Base-by-base conservation (phyloP, 495 filamentous ascomycete species). In the Durotheca rogersii region DNA sequence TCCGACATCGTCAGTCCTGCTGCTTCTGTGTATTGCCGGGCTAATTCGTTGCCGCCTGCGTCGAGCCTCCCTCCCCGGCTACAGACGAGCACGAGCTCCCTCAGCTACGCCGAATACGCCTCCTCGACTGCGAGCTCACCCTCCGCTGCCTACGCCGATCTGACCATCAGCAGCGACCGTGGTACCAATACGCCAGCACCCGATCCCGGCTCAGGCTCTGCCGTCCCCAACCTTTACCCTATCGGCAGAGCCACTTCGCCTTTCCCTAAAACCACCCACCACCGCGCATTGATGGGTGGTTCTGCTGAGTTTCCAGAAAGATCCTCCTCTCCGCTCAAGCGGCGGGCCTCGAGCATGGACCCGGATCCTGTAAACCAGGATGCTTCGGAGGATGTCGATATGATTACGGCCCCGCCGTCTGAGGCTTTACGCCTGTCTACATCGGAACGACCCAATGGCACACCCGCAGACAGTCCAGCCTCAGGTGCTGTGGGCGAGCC, bases 131-230 rank as follows among this genome's bases (percentile, higher is more conserved):
- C 81, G 41, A 87, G 84, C 62, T 87, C 81, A 20, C 85, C 87
- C 10, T 83, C 80, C 59, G 82, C 81, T 53, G 85, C 86, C 56
- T 91, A 83, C 77, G 81, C 85, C 57, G 82, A 81, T 35, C 70
- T 91, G 42, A 81, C 82, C 41, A 71, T 91, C 37, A 79, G 85
- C 47, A 78, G 78, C 53, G 85, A 87, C 56, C 69, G 75, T 35
- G 71, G 65, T 48, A 71, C 74, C 55, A 81, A 84, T 34, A 78
- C 67, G 6, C 56, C 62, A 7, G 56, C 47, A 6, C 60, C 60
- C 10, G 60, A 66, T 9, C 33, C 33, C 6, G 18, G 18, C 17
- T 41, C 33, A 4, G 18, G 18, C 17, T 41, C 53, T 43, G 16
- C 38, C 2, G n/a, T 48, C 23, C 30, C 41, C 44, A 54, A 37